phyloP scores from a whole-genome alignment of 345 rosid genomes.

The Acer campestre region DNA sequence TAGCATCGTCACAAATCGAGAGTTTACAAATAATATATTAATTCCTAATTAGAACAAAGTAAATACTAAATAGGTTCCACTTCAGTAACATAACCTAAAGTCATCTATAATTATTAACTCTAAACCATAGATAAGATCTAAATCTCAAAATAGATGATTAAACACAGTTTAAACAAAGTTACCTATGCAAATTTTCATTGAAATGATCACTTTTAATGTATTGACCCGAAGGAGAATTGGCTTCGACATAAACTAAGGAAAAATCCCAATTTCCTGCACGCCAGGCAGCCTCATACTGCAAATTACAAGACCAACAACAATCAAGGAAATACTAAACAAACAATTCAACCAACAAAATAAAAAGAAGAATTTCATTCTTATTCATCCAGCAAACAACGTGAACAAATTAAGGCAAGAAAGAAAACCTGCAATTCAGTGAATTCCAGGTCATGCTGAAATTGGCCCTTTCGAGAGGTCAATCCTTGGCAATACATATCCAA shows the following conservation, averaged over 20 bases:
- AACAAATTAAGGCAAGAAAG: slow-evolving; percentile 6
- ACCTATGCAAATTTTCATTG: slow-evolving; percentile 88
- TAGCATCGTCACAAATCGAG: background rate
- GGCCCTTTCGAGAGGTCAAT: slow-evolving; percentile 66
- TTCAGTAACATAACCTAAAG: background rate
- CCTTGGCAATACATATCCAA: slow-evolving; percentile 89
- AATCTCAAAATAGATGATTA: background rate
- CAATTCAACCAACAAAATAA: slow-evolving; percentile 2
- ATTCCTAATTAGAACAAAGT: background rate
- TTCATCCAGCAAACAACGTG: background rate
- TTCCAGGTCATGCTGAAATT: slow-evolving; percentile 73
- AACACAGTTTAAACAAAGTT: slow-evolving; percentile 19
- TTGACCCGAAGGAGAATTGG: slow-evolving; percentile 46
- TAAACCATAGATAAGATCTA: background rate
- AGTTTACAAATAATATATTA: background rate
- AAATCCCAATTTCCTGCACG: slow-evolving; percentile 98
- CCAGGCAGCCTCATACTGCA: slow-evolving; percentile 99
- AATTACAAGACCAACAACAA: slow-evolving; percentile 10
- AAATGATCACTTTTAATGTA: slow-evolving; percentile 51
- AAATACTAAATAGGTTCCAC: background rate
- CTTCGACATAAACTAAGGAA: slow-evolving; percentile 55
- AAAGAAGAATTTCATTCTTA: background rate
- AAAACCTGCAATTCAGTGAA: slow-evolving; percentile 87
- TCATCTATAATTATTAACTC: background rate
- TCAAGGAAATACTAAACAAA: slow-evolving; percentile 3